Evolutionary conservation across 768 basidiomycete species (phyloP).

Genomic region (Psilocybe azurescens): DNA sequence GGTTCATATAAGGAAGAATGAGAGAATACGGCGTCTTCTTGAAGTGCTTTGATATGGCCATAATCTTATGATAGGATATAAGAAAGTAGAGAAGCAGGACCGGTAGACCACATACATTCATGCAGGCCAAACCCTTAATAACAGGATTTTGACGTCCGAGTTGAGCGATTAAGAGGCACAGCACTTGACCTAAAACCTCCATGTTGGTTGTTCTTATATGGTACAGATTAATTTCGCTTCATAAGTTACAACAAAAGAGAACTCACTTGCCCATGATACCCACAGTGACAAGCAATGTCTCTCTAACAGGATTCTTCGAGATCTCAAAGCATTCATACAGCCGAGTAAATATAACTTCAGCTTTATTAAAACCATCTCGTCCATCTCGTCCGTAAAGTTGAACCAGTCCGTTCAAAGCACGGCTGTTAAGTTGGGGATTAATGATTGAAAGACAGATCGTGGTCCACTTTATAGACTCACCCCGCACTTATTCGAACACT

Average conservation of each 20-base stretch:
- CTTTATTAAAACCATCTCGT: constrained; percentile 34
- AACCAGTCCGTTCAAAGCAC: constrained; percentile 53
- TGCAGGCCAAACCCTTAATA: constrained; percentile 69
- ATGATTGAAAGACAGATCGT: neutral
- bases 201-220: constrained; percentile 47
- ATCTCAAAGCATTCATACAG: constrained; percentile 55
- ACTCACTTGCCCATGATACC: constrained; percentile 60
- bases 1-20: constrained; percentile 70
- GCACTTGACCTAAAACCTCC: constrained; percentile 60
- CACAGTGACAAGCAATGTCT: constrained; percentile 67
- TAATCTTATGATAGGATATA: constrained; percentile 47
- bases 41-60: constrained; percentile 58
- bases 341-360: constrained; percentile 47
- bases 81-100: neutral
- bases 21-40: constrained; percentile 70
- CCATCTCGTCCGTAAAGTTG: constrained; percentile 43
- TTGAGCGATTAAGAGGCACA: constrained; percentile 69
- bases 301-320: constrained; percentile 53
- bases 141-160: constrained; percentile 72
- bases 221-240: neutral
- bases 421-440: constrained; percentile 34
- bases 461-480: constrained; percentile 42
- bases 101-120: constrained; percentile 55
- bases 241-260: neutral
- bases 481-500: constrained; percentile 70